Percentiles rank a stretch among this genome's conserved stretches.
phyloP scores from a whole-genome alignment of 768 basidiomycete species.

The Phanerodontia chrysosporium region DNA sequence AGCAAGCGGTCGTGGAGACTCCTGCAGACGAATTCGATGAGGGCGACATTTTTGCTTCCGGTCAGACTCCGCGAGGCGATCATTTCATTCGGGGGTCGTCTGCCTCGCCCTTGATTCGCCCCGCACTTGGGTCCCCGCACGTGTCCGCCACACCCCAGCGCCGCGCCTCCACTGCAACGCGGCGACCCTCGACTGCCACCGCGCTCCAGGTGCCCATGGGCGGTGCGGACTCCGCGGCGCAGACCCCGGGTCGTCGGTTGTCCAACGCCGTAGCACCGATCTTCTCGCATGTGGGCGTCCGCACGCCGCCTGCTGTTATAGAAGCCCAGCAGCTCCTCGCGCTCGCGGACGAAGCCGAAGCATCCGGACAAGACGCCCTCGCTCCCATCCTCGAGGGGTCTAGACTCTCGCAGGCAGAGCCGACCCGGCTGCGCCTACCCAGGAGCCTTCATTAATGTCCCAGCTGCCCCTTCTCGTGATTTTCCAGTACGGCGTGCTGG shows the following conservation, averaged over 20 bases:
- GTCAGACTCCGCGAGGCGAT: slow-evolving; percentile 13
- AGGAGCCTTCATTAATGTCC: slow-evolving; percentile 61
- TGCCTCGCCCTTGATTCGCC: neutral
- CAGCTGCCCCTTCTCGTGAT: slow-evolving; percentile 84
- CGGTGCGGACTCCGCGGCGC: neutral
- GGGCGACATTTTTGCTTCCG: slow-evolving; percentile 18
- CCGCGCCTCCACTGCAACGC: slow-evolving; percentile 5
- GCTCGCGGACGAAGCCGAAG: slow-evolving; percentile 34
- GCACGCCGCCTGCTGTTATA: slow-evolving; percentile 68
- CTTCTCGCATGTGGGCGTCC: slow-evolving; percentile 80
- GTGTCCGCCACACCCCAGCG: slow-evolving; percentile 23
- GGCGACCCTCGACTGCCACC: slow-evolving; percentile 7
- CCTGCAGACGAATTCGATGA: slow-evolving; percentile 25
- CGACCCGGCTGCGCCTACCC: slow-evolving; percentile 42
- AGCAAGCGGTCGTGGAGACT: slow-evolving; percentile 29
- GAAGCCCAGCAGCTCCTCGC: slow-evolving; percentile 65
- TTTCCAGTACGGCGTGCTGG: slow-evolving; percentile 84
- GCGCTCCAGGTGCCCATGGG: slow-evolving; percentile 19
- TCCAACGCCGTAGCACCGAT: slow-evolving; percentile 67
- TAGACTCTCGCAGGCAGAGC: slow-evolving; percentile 26
- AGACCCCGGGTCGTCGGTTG: slow-evolving; percentile 42
- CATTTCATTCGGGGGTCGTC: slow-evolving; percentile 16
- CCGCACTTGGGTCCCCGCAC: slow-evolving; percentile 9
- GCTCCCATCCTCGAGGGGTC: slow-evolving; percentile 48
- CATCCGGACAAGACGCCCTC: slow-evolving; percentile 35